phyloP scores from a whole-genome alignment of 2,329 filamentous ascomycete species.

The Intubia oerlemansii region DNA sequence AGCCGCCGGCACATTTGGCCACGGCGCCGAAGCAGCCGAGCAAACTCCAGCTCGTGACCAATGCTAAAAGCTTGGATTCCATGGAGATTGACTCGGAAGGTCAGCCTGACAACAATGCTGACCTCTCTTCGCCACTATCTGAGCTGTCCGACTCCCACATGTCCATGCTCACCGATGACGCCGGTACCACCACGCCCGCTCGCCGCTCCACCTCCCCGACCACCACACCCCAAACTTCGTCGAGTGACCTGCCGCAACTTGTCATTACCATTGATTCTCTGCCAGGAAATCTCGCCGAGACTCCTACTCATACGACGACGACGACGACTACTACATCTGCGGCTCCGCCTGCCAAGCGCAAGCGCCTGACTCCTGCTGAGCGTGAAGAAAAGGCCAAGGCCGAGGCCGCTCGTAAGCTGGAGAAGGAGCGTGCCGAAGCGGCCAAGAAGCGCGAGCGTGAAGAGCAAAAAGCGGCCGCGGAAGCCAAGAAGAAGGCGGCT shows the following conservation, averaged over 20 bases:
- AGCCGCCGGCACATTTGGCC: too few species aligned
- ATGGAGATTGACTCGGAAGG: too few species aligned
- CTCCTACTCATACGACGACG: not conserved
- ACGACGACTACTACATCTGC: too few species aligned
- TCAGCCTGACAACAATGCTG: too few species aligned
- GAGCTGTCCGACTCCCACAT: conserved; percentile 9
- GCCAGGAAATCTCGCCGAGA: too few species aligned
- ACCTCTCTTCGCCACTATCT: too few species aligned
- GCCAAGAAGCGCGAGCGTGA: conserved; percentile 10
- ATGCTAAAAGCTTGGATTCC: too few species aligned
- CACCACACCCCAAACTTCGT: too few species aligned
- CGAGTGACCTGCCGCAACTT: too few species aligned
- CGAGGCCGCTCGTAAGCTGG: conserved; percentile 16
- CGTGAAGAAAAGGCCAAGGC: conserved; percentile 17
- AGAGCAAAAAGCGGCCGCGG: conserved; percentile 17
- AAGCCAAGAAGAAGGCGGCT: conserved; percentile 15
- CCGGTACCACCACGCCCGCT: conserved; percentile 16
- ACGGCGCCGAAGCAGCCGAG: too few species aligned
- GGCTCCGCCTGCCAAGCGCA: conserved; percentile 21
- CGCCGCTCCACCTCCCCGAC: too few species aligned
- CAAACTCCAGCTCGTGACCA: conserved; percentile 7
- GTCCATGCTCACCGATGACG: conserved; percentile 20
- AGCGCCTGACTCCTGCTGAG: conserved; percentile 20
- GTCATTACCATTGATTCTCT: conserved; percentile 7
- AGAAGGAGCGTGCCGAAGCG: conserved; percentile 13